phyloP scores from a whole-genome alignment of 2,329 filamentous ascomycete genomes.

The Aspergillus fumigatus region DNA sequence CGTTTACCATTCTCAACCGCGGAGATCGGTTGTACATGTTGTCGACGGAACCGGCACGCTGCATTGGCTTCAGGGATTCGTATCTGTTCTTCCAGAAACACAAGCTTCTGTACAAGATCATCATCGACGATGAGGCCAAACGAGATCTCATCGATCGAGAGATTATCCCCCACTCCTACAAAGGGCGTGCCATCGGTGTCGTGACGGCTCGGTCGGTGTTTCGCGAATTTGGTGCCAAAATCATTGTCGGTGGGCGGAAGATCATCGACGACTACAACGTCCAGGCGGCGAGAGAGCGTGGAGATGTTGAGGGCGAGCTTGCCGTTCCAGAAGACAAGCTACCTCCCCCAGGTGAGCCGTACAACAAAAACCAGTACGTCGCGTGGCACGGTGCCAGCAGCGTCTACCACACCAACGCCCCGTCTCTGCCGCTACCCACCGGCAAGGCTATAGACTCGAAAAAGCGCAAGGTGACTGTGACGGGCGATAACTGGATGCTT shows the following conservation, averaged over 20 bases:
- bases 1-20: conserved; percentile 82
- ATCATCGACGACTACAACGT: conserved; percentile 89
- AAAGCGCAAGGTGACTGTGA: conserved; percentile 81
- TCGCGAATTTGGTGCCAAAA: conserved; percentile 89
- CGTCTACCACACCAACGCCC: conserved; percentile 82
- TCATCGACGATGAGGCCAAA: conserved; percentile 96
- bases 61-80: conserved; percentile 94
- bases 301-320: conserved; percentile 79
- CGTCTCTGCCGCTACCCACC: conserved; percentile 68
- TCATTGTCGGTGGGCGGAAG: conserved; percentile 83
- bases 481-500: conserved; percentile 92
- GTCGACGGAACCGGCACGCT: conserved; percentile 93
- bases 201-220: conserved; percentile 96
- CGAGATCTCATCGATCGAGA: conserved; percentile 91
- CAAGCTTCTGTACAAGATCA: conserved; percentile 93
- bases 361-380: conserved; percentile 98
- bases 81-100: conserved; percentile 99
- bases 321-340: conserved; percentile 85
- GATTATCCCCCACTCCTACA: conserved; percentile 97
- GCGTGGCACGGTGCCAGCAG: conserved; percentile 96
- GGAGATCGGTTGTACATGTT: conserved; percentile 93
- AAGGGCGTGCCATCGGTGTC: conserved; percentile 93
- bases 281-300: conserved; percentile 66
- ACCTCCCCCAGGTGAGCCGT: conserved; percentile 71
- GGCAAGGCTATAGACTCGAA: conserved; percentile 73